Evolutionary conservation across 371 early-diverging fungal species (phyloP).

Genomic region (Nematocida major): DNA sequence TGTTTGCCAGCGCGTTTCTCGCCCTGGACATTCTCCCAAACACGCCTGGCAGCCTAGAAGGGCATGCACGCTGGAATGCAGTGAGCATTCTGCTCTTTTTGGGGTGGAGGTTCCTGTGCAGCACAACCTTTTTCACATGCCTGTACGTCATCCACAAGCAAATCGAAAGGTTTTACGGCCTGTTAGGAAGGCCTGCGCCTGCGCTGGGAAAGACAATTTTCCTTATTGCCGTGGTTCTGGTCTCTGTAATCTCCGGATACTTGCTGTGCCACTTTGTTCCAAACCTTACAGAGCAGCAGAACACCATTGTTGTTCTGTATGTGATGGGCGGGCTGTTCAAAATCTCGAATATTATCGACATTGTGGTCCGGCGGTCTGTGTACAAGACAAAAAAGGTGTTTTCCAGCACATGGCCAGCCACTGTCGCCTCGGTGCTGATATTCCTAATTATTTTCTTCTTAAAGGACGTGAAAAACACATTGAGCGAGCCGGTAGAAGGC

Average conservation of each 20-base stretch:
- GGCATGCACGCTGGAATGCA: background rate
- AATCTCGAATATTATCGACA: background rate
- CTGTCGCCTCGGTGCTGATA: conserved; percentile 1
- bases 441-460: background rate
- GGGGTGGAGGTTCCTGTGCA: background rate
- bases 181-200: background rate
- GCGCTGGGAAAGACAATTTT: background rate
- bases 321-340: background rate
- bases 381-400: background rate
- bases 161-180: background rate
- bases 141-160: background rate
- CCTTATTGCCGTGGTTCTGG: background rate
- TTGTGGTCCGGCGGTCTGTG: background rate
- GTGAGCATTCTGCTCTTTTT: background rate
- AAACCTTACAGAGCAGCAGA: background rate
- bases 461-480: background rate
- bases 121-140: background rate
- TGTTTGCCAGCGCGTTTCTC: background rate
- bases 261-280: background rate
- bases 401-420: background rate
- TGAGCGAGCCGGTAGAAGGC: too few species aligned
- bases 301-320: background rate
- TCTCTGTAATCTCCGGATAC: background rate
- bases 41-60: background rate
- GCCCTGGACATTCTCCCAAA: background rate